These are phyloP conservation scores for Raffaelea deltoideospora DNA, from an alignment of 2,329 filamentous ascomycete genomes.

Conservation along the genomic window DNA sequence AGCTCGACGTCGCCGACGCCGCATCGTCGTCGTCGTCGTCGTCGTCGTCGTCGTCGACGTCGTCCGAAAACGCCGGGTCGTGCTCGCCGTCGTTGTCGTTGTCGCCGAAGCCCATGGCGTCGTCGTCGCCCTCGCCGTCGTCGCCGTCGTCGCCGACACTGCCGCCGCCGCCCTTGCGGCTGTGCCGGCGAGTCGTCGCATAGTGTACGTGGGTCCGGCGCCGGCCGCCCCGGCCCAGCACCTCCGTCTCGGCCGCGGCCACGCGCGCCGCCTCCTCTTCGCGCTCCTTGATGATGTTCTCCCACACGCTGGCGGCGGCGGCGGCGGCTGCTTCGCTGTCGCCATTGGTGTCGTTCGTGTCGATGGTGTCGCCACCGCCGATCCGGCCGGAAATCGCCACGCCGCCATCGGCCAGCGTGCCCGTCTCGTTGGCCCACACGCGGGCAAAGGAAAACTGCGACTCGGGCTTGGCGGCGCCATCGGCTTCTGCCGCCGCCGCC, in stretches of 20 bases:
- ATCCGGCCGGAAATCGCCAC: conserved; percentile 22
- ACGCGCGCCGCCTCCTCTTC: conserved; percentile 65
- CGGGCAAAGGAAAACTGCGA: conserved; percentile 79
- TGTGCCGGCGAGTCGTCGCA: conserved; percentile 7
- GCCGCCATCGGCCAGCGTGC: conserved; percentile 47
- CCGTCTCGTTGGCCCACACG: conserved; percentile 79
- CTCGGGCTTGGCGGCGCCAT: conserved; percentile 43
- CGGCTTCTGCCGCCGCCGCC: conserved; percentile 43
- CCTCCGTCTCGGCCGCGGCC: conserved; percentile 51
- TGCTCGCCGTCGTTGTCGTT: conserved; percentile 10
- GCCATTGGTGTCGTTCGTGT: neutral
- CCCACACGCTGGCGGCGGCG: conserved; percentile 60
- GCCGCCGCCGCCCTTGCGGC: no score
- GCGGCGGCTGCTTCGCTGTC: no score
- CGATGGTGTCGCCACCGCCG: conserved; percentile 24
- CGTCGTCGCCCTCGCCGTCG: conserved; percentile 13
- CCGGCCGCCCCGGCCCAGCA: conserved; percentile 75
- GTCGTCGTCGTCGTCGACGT: conserved; percentile 11
- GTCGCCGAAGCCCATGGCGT: conserved; percentile 1
- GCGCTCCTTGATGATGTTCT: conserved; percentile 71
- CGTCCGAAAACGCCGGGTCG: no score
- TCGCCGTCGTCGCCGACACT: conserved; percentile 10
- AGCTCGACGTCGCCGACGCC: neutral
- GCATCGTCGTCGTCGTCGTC: conserved; percentile 9
- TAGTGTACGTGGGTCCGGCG: conserved; percentile 38